A percentile compares a stretch with the other conserved stretches of the same genome.
Evolutionary conservation across 441 rosid species (phyloP).

Genomic region (Kokia cookei): DNA sequence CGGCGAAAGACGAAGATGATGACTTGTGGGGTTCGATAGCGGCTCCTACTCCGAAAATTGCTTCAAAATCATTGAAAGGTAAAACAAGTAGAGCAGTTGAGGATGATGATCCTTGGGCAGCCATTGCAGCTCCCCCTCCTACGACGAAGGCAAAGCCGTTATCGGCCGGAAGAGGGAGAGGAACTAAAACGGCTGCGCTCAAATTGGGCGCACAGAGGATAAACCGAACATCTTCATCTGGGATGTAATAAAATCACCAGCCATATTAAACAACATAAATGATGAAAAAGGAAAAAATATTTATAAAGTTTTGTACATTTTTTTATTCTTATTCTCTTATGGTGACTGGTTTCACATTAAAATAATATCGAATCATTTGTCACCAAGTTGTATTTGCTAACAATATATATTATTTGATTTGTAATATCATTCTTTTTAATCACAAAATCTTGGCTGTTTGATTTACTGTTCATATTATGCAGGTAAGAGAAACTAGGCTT

Average conservation of each 20-base stretch:
- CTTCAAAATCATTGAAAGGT: conserved; percentile 56
- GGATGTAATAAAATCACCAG: conserved; percentile 30
- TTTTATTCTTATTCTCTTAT: conserved; percentile 4
- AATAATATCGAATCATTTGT: neutral
- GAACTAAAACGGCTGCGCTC: conserved; percentile 58
- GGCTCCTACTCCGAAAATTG: conserved; percentile 65
- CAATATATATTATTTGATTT: conserved; percentile 29
- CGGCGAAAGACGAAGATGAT: conserved; percentile 51
- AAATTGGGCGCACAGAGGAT: conserved; percentile 93
- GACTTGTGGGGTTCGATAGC: conserved; percentile 98
- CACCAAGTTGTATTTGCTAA: conserved; percentile 21
- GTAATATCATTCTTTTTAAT: conserved; percentile 54
- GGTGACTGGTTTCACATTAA: conserved; percentile 25
- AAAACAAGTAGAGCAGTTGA: conserved; percentile 39
- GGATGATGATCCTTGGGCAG: conserved; percentile 93
- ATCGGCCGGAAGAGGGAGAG: conserved; percentile 73
- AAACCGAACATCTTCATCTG: conserved; percentile 73
- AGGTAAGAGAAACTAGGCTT: neutral
- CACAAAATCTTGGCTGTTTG: neutral
- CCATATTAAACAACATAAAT: neutral
- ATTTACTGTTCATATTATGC: neutral
- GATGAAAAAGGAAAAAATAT: neutral
- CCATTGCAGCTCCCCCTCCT: conserved; percentile 96
- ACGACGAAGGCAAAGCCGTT: conserved; percentile 77
- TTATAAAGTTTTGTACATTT: neutral